Percentiles rank a stretch among this genome's conserved stretches.
Evolutionary conservation across 2,329 filamentous ascomycete genomes (phyloP).

Genomic region (Cladosporium oxysporum): DNA sequence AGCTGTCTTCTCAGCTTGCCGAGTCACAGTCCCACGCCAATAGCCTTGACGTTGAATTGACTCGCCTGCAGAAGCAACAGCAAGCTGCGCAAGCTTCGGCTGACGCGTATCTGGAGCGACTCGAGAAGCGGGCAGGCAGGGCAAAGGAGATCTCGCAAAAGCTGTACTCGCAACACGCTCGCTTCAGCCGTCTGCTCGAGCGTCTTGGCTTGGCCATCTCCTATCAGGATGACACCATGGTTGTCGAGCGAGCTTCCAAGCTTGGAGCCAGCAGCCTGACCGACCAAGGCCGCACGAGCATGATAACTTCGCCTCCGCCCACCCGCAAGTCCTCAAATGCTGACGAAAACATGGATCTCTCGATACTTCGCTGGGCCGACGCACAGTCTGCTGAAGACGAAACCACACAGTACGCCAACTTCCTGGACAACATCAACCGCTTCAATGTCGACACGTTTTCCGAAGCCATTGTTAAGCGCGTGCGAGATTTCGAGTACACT

Average conservation of each 20-base stretch:
- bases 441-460: constrained; percentile 84
- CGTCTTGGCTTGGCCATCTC: constrained; percentile 81
- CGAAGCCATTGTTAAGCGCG: constrained; percentile 81
- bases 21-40: constrained; percentile 75
- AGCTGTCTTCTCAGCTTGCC: constrained; percentile 69
- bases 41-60: constrained; percentile 74
- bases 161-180: constrained; percentile 80
- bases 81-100: constrained; percentile 53
- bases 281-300: constrained; percentile 52
- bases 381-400: constrained; percentile 66
- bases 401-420: constrained; percentile 71
- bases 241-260: constrained; percentile 70
- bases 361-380: constrained; percentile 80
- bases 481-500: constrained; percentile 91
- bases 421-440: constrained; percentile 69
- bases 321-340: constrained; percentile 55
- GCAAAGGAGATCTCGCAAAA: constrained; percentile 83
- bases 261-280: constrained; percentile 51
- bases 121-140: constrained; percentile 69
- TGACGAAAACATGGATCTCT: constrained; percentile 56
- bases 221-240: constrained; percentile 68
- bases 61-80: constrained; percentile 66
- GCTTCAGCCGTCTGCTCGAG: constrained; percentile 79
- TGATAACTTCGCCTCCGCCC: constrained; percentile 60
- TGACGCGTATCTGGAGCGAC: constrained; percentile 55